Evolutionary conservation across 2,329 filamentous ascomycete species (phyloP).

Genomic region (Juglanconis sp.): DNA sequence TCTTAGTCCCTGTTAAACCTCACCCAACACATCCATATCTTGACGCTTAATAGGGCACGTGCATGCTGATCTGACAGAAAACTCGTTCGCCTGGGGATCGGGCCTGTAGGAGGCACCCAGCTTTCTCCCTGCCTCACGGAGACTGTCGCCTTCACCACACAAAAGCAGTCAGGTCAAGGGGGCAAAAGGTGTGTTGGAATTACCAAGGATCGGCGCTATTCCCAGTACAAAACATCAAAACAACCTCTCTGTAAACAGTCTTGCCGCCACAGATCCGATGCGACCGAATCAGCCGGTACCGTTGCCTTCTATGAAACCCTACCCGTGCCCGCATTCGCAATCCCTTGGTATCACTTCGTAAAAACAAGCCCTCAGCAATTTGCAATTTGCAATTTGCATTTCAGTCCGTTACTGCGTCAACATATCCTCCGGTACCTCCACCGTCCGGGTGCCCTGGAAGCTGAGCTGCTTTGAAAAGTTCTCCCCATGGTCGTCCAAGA

Average conservation of each 20-base stretch:
- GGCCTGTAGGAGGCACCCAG: no score
- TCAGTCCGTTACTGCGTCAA: slow-evolving; percentile 29
- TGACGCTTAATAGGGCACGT: no score
- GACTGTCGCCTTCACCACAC: not conserved
- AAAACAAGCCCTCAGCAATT: not conserved
- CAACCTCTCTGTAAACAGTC: not conserved
- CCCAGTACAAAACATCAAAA: not conserved
- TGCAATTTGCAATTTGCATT: not conserved
- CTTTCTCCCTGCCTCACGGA: not conserved
- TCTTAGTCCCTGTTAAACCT: no score
- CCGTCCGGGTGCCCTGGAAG: slow-evolving; percentile 30
- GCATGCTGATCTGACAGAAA: no score
- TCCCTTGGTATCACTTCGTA: slow-evolving; percentile 13
- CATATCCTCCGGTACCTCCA: slow-evolving; percentile 30
- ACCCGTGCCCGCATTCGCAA: no score
- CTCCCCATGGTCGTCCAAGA: slow-evolving; percentile 29
- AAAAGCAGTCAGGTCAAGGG: not conserved
- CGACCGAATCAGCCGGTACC: not conserved
- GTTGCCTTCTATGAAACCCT: not conserved
- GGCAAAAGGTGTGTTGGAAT: not conserved
- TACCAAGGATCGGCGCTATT: not conserved
- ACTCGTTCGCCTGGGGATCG: no score
- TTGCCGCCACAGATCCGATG: not conserved
- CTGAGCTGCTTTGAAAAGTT: slow-evolving; percentile 44
- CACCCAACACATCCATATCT: no score